Base-by-base conservation (phyloP, 495 filamentous ascomycete genomes). In the Cercophora samala region DNA sequence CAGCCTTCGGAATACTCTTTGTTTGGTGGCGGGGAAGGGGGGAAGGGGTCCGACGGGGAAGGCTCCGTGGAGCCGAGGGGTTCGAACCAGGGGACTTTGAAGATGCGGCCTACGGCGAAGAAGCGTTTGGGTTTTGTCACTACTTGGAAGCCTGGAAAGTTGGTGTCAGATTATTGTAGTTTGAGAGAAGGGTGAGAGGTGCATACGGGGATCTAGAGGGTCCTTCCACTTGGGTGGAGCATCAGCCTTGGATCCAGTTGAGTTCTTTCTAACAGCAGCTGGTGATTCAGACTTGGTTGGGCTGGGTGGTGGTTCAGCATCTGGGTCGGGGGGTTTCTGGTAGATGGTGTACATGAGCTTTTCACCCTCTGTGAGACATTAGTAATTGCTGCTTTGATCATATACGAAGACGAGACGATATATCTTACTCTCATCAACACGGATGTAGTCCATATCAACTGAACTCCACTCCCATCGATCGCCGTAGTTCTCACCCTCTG, bases 51-150 rank as follows among this genome's bases (percentile, higher is more conserved):
- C 3, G 0, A 1, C 2, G 37, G 37, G 37, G 37, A 17, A 17
- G 9, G 8, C 5, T 46, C 37, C 1, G 15, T 18, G 37, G 37
- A 46, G 37, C 64, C 63, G 18, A 51, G 62, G 13, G 75, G 72
- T 53, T 78, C 76, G 67, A 74, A 78, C 76, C 76, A 78, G 11
- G 69, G 65, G 3, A 69, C 66, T 19, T 74, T 74, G 70, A 77
- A 78, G 66, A 78, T 75, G 58, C 76, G 75, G 1, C 76, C 76
- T 2, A 72, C 55, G 60, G 70, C 70, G 66, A 79, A 76, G 77
- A 83, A 83, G 67, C 77, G 80, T 63, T 78, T 78, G 29, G 74
- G 75, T 51, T 76, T 79, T 54, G 71, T 56, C 25, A 72, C 62
- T 26, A 63, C 54, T 37, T 71, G 22, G 69, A 75, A 75, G 29